Evolutionary conservation across 169 alveolate species (phyloP).

Genomic region (Amoebophrya sp.): DNA sequence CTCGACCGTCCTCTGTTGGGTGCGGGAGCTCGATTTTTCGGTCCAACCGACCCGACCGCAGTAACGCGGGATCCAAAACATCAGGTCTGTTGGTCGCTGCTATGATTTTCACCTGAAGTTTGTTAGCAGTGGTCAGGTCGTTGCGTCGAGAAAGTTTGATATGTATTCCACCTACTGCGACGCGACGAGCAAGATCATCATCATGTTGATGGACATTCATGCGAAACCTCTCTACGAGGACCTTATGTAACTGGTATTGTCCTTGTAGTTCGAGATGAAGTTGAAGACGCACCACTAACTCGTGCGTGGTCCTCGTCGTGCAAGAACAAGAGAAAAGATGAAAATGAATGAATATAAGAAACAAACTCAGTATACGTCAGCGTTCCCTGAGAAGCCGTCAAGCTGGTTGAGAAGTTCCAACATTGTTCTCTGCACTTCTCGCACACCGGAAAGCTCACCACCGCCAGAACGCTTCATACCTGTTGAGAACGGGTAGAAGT

Average conservation of each 20-base stretch:
- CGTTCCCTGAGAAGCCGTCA: conserved; percentile 87
- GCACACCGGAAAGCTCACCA: conserved; percentile 93
- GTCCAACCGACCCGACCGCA: conserved; percentile 98
- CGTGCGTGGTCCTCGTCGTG: not conserved
- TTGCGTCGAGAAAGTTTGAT: not conserved
- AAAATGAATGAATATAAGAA: not conserved
- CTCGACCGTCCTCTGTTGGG: conserved; percentile 96
- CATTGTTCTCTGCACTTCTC: conserved; percentile 99
- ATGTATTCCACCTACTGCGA: not conserved
- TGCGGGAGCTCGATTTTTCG: conserved; percentile 98
- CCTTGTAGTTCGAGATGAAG: no score
- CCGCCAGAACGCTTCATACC: conserved; percentile 64
- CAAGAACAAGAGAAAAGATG: not conserved
- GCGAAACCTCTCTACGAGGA: no score
- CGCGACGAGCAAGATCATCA: no score
- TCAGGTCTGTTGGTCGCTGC: conserved; percentile 99
- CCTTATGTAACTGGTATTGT: no score
- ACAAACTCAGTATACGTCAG: conserved; percentile 62
- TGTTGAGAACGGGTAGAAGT: conserved; percentile 65
- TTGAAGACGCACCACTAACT: no score
- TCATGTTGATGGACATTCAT: no score
- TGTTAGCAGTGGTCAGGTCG: conserved; percentile 24
- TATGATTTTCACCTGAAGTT: conserved; percentile 60
- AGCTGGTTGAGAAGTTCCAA: conserved; percentile 94
- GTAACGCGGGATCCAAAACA: conserved; percentile 95